Conservation (phyloP, 352 stramenopile genomes). For the Pythium scleroteichum region DNA sequence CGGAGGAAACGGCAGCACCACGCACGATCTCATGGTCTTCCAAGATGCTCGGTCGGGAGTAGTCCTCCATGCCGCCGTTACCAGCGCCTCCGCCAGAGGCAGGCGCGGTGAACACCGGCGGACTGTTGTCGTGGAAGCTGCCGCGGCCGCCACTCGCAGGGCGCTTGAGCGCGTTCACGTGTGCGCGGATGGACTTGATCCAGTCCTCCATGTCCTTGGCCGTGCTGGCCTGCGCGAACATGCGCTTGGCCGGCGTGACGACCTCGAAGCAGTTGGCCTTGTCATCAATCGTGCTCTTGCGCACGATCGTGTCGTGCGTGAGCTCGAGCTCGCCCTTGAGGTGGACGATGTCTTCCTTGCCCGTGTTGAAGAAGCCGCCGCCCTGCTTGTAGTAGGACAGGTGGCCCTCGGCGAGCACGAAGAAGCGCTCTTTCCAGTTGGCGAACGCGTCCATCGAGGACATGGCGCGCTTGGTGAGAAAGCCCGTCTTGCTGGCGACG, state of each 20-base stretch:
- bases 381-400: slow-evolving; percentile 89
- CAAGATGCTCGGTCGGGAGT: slow-evolving; percentile 79
- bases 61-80: slow-evolving; percentile 50
- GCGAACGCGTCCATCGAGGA: slow-evolving; percentile 87
- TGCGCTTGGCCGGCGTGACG: slow-evolving; percentile 78
- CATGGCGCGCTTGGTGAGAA: slow-evolving; percentile 86
- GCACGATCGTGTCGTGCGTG: slow-evolving; percentile 74
- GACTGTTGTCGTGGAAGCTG: slow-evolving; percentile 63
- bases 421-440: slow-evolving; percentile 90
- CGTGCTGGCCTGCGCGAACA: slow-evolving; percentile 84
- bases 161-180: slow-evolving; percentile 78
- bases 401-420: slow-evolving; percentile 80
- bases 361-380: slow-evolving; percentile 83
- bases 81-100: slow-evolving; percentile 9
- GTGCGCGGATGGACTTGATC: slow-evolving; percentile 81
- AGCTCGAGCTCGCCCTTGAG: slow-evolving; percentile 83
- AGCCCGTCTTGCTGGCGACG: slow-evolving; percentile 82
- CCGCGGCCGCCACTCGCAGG: slow-evolving; percentile 42
- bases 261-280: slow-evolving; percentile 89
- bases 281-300: slow-evolving; percentile 86
- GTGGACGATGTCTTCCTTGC: slow-evolving; percentile 86
- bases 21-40: slow-evolving; percentile 87
- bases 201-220: slow-evolving; percentile 86
- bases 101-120: slow-evolving; percentile 30
- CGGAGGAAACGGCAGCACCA: slow-evolving; percentile 72